A percentile compares a stretch with the other conserved stretches of the same genome.
These are phyloP conservation scores for Torulaspora franciscae DNA, from an alignment of 805 yeast genomes.

Conservation along the genomic window DNA sequence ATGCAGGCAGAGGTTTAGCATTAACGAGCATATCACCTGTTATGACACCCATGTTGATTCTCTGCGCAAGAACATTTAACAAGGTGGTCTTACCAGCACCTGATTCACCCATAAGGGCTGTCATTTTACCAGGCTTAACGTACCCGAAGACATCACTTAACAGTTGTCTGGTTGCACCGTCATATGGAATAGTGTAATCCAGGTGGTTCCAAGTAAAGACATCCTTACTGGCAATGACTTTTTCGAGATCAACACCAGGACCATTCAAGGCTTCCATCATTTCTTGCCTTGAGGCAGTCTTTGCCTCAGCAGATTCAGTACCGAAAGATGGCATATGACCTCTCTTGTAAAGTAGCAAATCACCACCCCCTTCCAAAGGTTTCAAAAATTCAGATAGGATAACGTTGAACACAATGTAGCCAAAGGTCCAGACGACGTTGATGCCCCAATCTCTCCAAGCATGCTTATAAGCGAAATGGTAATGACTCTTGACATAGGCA, in stretches of 20 bases:
- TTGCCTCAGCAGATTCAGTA: constrained; percentile 36
- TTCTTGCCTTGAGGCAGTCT: constrained; percentile 38
- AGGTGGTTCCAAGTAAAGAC: constrained; percentile 72
- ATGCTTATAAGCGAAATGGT: constrained; percentile 42
- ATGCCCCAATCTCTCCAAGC: constrained; percentile 63
- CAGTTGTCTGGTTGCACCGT: constrained; percentile 53
- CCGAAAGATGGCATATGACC: constrained; percentile 38
- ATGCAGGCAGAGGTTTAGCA: constrained; percentile 52
- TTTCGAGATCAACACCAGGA: constrained; percentile 31
- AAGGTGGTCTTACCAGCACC: constrained; percentile 86
- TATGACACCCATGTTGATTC: constrained; percentile 65
- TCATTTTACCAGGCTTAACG: constrained; percentile 75
- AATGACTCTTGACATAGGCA: constrained; percentile 39
- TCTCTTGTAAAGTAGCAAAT: constrained; percentile 42
- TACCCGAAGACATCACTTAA: constrained; percentile 58
- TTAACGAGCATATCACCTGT: constrained; percentile 71
- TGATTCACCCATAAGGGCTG: constrained; percentile 81
- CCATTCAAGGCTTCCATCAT: constrained; percentile 38
- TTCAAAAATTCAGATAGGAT: constrained; percentile 38
- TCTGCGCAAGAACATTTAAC: constrained; percentile 65
- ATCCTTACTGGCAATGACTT: constrained; percentile 39
- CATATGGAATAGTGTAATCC: constrained; percentile 59
- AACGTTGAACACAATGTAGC: constrained; percentile 35
- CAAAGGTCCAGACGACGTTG: constrained; percentile 44
- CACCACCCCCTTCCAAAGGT: constrained; percentile 39